These are phyloP conservation scores for Carex cristatella DNA, from an alignment of 176 grass and related monocot genomes.

Conservation along the genomic window DNA sequence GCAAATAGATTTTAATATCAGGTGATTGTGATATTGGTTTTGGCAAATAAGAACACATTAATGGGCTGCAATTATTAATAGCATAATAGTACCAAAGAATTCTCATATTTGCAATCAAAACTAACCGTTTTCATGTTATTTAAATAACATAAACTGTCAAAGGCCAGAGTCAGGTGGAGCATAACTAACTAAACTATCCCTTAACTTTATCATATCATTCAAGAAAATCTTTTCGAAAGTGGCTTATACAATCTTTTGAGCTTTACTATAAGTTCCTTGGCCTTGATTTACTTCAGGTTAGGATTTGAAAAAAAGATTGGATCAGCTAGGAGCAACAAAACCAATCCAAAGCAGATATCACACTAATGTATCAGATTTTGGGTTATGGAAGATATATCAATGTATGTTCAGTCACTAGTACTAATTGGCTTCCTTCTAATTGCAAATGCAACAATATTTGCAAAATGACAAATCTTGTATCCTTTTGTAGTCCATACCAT, in stretches of 20 bases:
- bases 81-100: not conserved
- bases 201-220: not conserved
- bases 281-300: not conserved
- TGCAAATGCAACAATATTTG: not conserved
- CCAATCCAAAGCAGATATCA: not conserved
- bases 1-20: conserved; percentile 8
- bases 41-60: not conserved
- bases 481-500: conserved; percentile 50
- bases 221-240: not conserved
- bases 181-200: not conserved
- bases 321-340: not conserved
- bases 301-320: not conserved
- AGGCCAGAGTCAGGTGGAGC: not conserved
- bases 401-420: not conserved
- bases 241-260: not conserved
- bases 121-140: not conserved
- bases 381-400: not conserved
- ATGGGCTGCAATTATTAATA: not conserved
- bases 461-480: not conserved
- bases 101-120: not conserved
- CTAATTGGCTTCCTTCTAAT: not conserved
- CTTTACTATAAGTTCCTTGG: not conserved
- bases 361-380: not conserved
- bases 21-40: conserved; percentile 17
- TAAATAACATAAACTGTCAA: not conserved